Conservation (phyloP, 2,329 filamentous ascomycete species). For the Paramyrothecium sp. region DNA sequence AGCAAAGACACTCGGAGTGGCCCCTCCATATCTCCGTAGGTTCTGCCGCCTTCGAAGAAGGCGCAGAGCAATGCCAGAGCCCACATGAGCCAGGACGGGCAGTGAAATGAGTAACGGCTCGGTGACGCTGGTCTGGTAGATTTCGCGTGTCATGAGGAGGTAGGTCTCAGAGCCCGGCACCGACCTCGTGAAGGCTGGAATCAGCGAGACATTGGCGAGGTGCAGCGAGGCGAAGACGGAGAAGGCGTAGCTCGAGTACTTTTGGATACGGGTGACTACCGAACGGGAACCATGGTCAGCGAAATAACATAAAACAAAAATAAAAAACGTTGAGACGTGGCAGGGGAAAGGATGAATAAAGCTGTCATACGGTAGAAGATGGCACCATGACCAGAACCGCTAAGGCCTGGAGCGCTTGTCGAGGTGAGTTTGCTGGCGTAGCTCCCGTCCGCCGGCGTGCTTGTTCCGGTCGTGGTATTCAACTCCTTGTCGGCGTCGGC, state of each 20-base stretch:
- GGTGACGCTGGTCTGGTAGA: conserved; percentile 81
- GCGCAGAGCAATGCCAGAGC: conserved; percentile 74
- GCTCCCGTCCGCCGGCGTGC: conserved; percentile 33
- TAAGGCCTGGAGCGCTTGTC: conserved; percentile 53
- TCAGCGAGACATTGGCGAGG: conserved; percentile 76
- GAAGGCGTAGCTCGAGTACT: conserved; percentile 86
- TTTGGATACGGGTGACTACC: conserved; percentile 62
- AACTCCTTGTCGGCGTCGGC: conserved; percentile 46
- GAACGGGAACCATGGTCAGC: background rate
- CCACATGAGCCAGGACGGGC: conserved; percentile 73
- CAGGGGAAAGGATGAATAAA: too few relatives aligned
- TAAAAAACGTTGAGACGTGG: background rate
- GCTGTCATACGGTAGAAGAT: conserved; percentile 71
- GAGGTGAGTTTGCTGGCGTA: conserved; percentile 40
- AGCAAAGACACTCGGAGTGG: conserved; percentile 51
- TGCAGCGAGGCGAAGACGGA: conserved; percentile 75
- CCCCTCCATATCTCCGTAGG: conserved; percentile 72
- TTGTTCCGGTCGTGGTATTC: conserved; percentile 14
- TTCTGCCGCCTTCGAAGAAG: conserved; percentile 72
- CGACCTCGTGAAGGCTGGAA: conserved; percentile 72
- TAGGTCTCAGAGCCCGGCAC: conserved; percentile 77
- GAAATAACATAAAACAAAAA: background rate
- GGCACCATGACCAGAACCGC: conserved; percentile 61
- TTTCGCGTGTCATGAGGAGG: conserved; percentile 84
- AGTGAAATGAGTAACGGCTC: conserved; percentile 78